A percentile compares a stretch with the other conserved stretches of the same genome.
Conservation (phyloP, 306 rosid species). For the Rosa lucieae region DNA sequence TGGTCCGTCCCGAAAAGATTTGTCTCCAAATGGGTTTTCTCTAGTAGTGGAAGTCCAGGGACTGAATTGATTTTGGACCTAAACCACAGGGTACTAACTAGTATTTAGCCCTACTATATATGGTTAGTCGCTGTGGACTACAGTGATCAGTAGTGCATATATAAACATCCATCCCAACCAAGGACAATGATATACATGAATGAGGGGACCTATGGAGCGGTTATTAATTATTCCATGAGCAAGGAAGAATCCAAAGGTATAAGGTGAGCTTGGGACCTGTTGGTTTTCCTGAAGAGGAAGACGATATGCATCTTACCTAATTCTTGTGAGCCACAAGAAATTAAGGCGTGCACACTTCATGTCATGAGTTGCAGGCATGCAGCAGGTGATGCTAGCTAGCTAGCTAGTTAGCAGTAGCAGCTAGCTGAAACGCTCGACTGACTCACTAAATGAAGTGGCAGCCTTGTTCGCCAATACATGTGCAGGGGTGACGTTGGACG, state of each 20-base stretch:
- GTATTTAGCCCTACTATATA: too few relatives aligned
- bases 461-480: background rate
- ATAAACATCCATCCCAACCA: background rate
- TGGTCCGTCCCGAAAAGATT: too few relatives aligned
- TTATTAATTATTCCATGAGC: background rate
- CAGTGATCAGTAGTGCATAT: background rate
- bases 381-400: background rate
- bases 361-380: background rate
- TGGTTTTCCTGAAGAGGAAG: background rate
- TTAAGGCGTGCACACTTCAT: background rate
- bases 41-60: too few relatives aligned
- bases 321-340: background rate
- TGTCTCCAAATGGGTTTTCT: too few relatives aligned
- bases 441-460: background rate
- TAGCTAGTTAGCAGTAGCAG: background rate
- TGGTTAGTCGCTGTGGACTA: too few relatives aligned
- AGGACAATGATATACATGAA: background rate
- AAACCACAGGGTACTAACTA: too few relatives aligned
- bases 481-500: background rate
- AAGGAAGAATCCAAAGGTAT: constrained; percentile 9
- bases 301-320: background rate
- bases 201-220: background rate
- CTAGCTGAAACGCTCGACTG: background rate
- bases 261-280: background rate
- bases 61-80: too few relatives aligned